Base-by-base conservation (phyloP, 805 yeast genomes). In the Barnettozyma populi region DNA sequence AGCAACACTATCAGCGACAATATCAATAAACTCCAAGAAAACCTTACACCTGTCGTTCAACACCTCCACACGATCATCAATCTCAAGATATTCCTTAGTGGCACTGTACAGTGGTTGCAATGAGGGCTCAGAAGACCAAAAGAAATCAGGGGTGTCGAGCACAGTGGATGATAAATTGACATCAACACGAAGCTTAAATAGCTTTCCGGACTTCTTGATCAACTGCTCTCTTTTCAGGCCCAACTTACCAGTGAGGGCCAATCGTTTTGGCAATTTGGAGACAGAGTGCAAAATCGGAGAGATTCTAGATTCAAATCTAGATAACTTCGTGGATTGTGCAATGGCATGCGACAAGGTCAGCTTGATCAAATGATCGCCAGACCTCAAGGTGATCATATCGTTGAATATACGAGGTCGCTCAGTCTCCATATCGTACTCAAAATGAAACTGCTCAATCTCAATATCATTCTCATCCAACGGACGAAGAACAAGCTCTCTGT, bases 111-210 rank as follows among this genome's bases (percentile, higher is more conserved):
- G 70, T 4, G 98, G 98, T 63, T 92, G 95, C 54, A 94, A 74
- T 35, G 96, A 90, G 5, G 99, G 99, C 67, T 94, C 99, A 52
- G 75, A 77, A 44, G 90, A 86, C 99, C 99, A 94, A 65, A 94
- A 94, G 61, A 88, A 90, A 52, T 89, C 96, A 0, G 99, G 99
- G 0, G 96, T 90, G 60, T 94, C 99, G 46, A 94, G 72, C 20
- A 94, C 90, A 53, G 87, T 87, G 10, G 97, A 87, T 4, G 92
- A 84, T 43, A 94, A 69, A 62, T 94, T 94, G 5, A 94, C 97
- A 65, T 94, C 98, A 13, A 90, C 96, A 43, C 98, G 73, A 25
- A 94, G 66, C 58, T 90, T 90, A 72, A 92, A 92, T 41, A 94
- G 69, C 61, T 85, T 82, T 7, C 99, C 99, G 1, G 96, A 86